Evolutionary conservation across 192 early-diverging fungal genomes (phyloP), one percentile per base, ranked within the genome.

Genomic region (Chytriomyces sp.): DNA sequence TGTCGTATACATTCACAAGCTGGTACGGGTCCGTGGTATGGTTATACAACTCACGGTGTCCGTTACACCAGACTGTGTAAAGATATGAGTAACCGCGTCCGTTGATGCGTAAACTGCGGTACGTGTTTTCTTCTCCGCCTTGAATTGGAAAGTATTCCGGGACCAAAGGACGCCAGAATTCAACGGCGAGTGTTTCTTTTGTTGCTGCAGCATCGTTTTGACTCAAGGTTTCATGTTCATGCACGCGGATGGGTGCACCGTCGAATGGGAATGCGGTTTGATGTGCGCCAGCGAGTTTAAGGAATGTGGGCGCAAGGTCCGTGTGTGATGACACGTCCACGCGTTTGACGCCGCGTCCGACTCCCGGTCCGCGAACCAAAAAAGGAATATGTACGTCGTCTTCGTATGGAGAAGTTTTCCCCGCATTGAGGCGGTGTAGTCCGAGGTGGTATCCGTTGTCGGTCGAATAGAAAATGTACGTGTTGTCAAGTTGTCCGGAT

Each of bases 361-460:
- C 83, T 18, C 89, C 89, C 5, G 91, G 91, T 35, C 28, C 28
- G 28, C 69, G 86, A 26, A 90, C 87, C 65, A 65, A 57, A 53
- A 76, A 77, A 16, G 80, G 78, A 53, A 74, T 57, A 66, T 89
- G 88, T 48, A 91, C 86, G 66, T 92, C 91, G 67, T 91, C 89
- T 76, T 92, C 90, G 66, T 85, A 84, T 23, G 86, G 83, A 8
- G 86, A 84, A 43, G 83, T 82, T 67, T 92, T 92, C n/a, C 91
- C 91, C 10, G 87, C 83, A 20, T 82, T 82, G 28, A 88, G 79
- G 18, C 90, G 87, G 60, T 91, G 90, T 18, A 86, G 82, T 5
- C 91, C 91, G 18, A 92, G 71, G 68, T 92, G 91, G 66, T 89
- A 92, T 20, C 91, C 91, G 67, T 92, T 92, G 64, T 92, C 91